Percentiles rank a stretch among this genome's conserved stretches.
Evolutionary conservation across 2,329 filamentous ascomycete species (phyloP).

Genomic region (Fusarium liriodendri): DNA sequence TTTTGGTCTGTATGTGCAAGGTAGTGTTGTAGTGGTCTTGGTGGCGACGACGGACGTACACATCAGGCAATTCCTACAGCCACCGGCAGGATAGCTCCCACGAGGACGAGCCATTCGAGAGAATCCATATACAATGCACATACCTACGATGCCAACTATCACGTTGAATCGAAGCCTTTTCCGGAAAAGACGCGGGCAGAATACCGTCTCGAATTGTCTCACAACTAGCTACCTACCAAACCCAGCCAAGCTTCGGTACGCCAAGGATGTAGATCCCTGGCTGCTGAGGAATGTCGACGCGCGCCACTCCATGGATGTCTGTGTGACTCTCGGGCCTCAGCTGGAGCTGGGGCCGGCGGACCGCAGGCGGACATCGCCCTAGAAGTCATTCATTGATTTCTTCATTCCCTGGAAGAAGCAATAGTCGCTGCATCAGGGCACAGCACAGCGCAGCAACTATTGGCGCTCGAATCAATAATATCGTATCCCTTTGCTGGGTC

Average conservation of each 20-base stretch:
- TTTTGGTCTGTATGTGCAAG: not conserved
- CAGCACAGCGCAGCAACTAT: not conserved
- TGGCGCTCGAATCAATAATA: not conserved
- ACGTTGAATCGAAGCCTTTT: conserved; percentile 24
- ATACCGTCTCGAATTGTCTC: conserved; percentile 27
- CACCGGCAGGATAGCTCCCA: conserved; percentile 12
- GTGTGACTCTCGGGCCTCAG: conserved; percentile 10
- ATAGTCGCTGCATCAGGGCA: conserved; percentile 5
- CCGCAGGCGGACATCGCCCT: not conserved
- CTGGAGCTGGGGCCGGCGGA: not conserved
- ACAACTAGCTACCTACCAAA: conserved; percentile 8
- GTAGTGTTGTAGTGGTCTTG: conserved; percentile 4
- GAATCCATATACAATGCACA: conserved; percentile 14
- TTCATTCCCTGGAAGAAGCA: conserved; percentile 1
- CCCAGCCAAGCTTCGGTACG: conserved; percentile 36
- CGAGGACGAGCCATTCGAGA: not conserved
- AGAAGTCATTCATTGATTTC: not conserved
- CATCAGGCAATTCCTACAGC: conserved; percentile 28
- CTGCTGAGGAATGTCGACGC: conserved; percentile 27
- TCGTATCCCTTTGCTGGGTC: not conserved
- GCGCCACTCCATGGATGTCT: conserved; percentile 28
- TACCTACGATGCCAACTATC: conserved; percentile 25
- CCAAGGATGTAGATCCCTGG: conserved; percentile 31
- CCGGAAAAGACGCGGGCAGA: conserved; percentile 22
- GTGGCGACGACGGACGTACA: conserved; percentile 23